These are phyloP conservation scores for Lodderomyces jiufengensis DNA, from an alignment of 1,139 yeast genomes.

Conservation along the genomic window DNA sequence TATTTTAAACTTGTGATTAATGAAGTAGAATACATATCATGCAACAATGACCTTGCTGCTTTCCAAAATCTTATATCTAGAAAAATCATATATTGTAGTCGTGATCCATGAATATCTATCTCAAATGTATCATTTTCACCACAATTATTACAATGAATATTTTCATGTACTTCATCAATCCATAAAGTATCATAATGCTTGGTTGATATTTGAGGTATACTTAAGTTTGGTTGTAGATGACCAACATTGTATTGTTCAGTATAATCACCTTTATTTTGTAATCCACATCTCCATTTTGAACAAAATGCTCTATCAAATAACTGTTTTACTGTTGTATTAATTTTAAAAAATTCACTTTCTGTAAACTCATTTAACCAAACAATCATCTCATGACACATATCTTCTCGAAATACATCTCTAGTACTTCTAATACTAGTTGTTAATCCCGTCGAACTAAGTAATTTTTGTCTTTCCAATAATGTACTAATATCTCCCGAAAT, in stretches of 20 bases:
- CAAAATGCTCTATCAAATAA: conserved; percentile 53
- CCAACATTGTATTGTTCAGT: conserved; percentile 28
- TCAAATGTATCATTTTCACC: not conserved
- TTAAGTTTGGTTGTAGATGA: conserved; percentile 26
- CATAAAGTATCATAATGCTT: not conserved
- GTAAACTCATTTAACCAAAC: conserved; percentile 63
- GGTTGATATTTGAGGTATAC: conserved; percentile 32
- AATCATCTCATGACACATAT: conserved; percentile 71
- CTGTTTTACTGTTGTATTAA: conserved; percentile 46
- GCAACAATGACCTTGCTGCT: conserved; percentile 54
- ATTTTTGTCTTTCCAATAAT: conserved; percentile 51
- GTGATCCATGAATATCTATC: conserved; percentile 48
- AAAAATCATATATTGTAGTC: conserved; percentile 72
- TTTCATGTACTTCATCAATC: conserved; percentile 3
- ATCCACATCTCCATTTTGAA: conserved; percentile 54
- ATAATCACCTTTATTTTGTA: conserved; percentile 11
- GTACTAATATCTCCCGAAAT: conserved; percentile 50
- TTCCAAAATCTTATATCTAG: conserved; percentile 76
- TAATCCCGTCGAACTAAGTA: conserved; percentile 58
- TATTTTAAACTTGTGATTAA: conserved; percentile 63
- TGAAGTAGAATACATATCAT: conserved; percentile 67
- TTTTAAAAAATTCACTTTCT: conserved; percentile 51
- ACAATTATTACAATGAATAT: conserved; percentile 8
- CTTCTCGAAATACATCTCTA: conserved; percentile 75
- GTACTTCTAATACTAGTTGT: conserved; percentile 64